Percentiles rank a stretch among this genome's conserved stretches.
These are phyloP conservation scores for Penicillium sp. DNA, from an alignment of 2,329 filamentous ascomycete species.

Conservation along the genomic window DNA sequence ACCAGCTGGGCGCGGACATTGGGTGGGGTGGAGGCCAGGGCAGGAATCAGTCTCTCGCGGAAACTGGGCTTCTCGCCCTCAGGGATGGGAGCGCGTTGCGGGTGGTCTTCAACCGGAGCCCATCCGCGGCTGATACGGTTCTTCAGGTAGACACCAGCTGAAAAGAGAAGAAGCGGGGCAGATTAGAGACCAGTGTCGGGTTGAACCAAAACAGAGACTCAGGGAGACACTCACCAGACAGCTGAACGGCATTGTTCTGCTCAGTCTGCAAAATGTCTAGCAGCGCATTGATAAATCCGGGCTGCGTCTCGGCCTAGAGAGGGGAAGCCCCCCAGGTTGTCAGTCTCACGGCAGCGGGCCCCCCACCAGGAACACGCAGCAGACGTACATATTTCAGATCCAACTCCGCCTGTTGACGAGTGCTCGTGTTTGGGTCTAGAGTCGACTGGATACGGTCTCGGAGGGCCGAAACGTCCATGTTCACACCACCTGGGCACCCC, in stretches of 20 bases:
- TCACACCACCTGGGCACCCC: conserved; percentile 38
- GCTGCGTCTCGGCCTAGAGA: conserved; percentile 79
- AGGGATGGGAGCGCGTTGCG: conserved; percentile 72
- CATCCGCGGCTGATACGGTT: conserved; percentile 94
- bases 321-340: conserved; percentile 16
- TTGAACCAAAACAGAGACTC: not conserved
- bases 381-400: conserved; percentile 64
- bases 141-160: conserved; percentile 96
- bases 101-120: conserved; percentile 74
- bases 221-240: conserved; percentile 71
- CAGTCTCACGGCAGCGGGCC: conserved; percentile 17
- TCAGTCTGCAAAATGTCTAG: conserved; percentile 88
- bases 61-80: conserved; percentile 89
- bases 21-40: conserved; percentile 77
- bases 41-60: conserved; percentile 82
- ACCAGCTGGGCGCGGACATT: conserved; percentile 90
- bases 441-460: conserved; percentile 66
- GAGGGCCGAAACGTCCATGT: conserved; percentile 63
- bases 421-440: conserved; percentile 63
- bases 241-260: conserved; percentile 78
- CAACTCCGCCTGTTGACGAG: conserved; percentile 63
- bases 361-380: conserved; percentile 17
- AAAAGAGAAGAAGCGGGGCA: conserved; percentile 26
- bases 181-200: conserved; percentile 11
- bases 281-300: conserved; percentile 87